Evolutionary conservation across 2,329 filamentous ascomycete genomes (phyloP), one percentile per base, ranked within the genome.

Genomic region (Phialemonium atrogriseum): DNA sequence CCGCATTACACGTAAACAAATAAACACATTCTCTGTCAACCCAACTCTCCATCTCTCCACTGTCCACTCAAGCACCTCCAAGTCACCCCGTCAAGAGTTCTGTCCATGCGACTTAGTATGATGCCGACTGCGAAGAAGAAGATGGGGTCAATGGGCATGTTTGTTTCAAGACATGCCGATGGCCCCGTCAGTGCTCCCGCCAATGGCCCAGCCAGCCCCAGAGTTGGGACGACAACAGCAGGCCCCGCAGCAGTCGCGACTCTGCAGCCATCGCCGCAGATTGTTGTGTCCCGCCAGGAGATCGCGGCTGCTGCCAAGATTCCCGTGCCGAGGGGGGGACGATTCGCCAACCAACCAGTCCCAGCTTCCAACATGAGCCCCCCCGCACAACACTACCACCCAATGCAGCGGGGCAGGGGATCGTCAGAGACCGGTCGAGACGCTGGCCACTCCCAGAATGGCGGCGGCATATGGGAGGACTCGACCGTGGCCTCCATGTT

Each of bases 401-500:
- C 44, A 8, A 42, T 48, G 45, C 44, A 48, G 29, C 43, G 45
- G 11, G 44, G 38, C 21, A 39, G 43, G 36, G n/a, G n/a, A n/a
- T 44, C 45, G 10, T 40, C 41, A 4, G 42, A 48, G 26, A 50
- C 50, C 2, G 51, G 50, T 16, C 38, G 31, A 28, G 37, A 24
- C 14, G 35, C 26, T 32, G 40, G 33, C 17, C 42, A 37, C 10
- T 18, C 21, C 26, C 44, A 17, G 30, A 40, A 32, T 23, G 34
- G 32, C 34, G 52, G 52, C 34, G 50, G 46, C 27, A 42, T 50
- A n/a, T 56, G 53, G 53, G 53, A 56, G 29, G 53, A 56, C 31
- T 56, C 53, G 10, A 54, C 51, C 10, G 48, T 56, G n/a, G 53
- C 48, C 29, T 56, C 53, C 32, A 43, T 51, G 36, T 48, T 50